Evolutionary conservation across 1,284 basidiomycete species (phyloP), one percentile per base, ranked within the genome.

Genomic region (Amylostereum areolatum): DNA sequence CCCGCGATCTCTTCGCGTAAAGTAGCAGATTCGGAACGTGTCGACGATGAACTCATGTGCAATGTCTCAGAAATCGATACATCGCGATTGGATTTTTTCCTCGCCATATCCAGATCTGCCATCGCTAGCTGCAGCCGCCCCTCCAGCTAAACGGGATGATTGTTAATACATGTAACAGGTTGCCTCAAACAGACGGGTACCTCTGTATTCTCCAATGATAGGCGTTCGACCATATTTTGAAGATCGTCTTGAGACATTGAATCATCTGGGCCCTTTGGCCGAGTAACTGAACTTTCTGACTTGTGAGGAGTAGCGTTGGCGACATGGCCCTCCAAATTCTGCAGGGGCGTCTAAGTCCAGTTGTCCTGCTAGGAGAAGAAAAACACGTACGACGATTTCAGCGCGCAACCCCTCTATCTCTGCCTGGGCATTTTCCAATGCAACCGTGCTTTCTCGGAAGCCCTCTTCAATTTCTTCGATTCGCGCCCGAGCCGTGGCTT

Each of bases 351-450:
- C 40, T 33, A 3, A 52, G 43, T 27, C n/a, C n/a, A n/a, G n/a
- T n/a, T n/a, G n/a, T n/a, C n/a, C n/a, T n/a, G n/a, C n/a, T n/a
- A 28, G n/a, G 36, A 4, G 24, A 37, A 37, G n/a, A 2, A 37
- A 37, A 37, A 4, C 36, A 4, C 12, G 43, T 49, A 57, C 53
- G 30, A 51, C 73, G 46, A 89, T 70, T 56, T 97, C 93, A 31
- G 78, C 72, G 50, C 94, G 75, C 47, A 97, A 67, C 3, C 73
- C 72, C 69, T 98, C 95, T 27, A 97, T 87, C 64, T 98, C 96
- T 7, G 89, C 90, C 46, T 89, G 74, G n/a, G 94, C 90, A 60
- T 85, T 87, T 68, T 98, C 95, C 12, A 97, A 74, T 2, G 93
- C 90, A 34, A 81, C 74, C n/a, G 85, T 86, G 59, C 88, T 91